Base-by-base conservation (phyloP, 768 basidiomycete genomes). In the Fomitopsis serialis region DNA sequence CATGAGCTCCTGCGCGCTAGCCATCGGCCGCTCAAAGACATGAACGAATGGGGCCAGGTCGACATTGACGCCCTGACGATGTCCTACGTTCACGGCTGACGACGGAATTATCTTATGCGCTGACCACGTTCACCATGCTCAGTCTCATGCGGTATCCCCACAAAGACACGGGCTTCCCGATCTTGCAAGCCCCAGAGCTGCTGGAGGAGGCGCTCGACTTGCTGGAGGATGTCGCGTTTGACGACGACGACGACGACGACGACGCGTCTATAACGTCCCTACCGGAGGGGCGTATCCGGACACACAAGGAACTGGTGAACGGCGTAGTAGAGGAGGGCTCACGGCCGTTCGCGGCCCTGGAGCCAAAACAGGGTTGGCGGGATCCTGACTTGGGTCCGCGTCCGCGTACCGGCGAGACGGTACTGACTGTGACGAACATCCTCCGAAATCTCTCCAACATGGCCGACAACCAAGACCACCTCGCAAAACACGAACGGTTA, bases 1-100 rank as follows among this genome's bases (percentile, higher is more conserved):
- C 72, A 76, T 12, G 90, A 92, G 60, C 75, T 80, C 51, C 61
- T 68, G 27, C 77, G 72, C 32, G 63, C 76, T 29, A 74, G 79
- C 44, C 73, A 78, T 49, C 79, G 87, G 42, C 76, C 80, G 6
- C 67, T 87, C 61, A 78, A 88, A 53, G 81, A 86, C 48, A 78
- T 91, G 57, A 84, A 85, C 64, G 92, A 95, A 50, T 92, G 94
- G 84, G 93, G 92, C 21, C 78, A 76, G 8, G 81, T 96, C 47
- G 95, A 98, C 61, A 84, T 98, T 54, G 94, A 97, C 63, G 84
- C 84, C n/a, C 76, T 99, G 47, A 85, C 85, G n/a, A 85, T 99
- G 87, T 89, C 90, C 72, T 99, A 37, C 87, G 94, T 29, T 96
- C 90, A 34, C 78, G 95, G 34, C 71, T 98, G 40, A 78, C 85